phyloP scores from a whole-genome alignment of 1,284 basidiomycete species.

The Clitocybe nebularis region DNA sequence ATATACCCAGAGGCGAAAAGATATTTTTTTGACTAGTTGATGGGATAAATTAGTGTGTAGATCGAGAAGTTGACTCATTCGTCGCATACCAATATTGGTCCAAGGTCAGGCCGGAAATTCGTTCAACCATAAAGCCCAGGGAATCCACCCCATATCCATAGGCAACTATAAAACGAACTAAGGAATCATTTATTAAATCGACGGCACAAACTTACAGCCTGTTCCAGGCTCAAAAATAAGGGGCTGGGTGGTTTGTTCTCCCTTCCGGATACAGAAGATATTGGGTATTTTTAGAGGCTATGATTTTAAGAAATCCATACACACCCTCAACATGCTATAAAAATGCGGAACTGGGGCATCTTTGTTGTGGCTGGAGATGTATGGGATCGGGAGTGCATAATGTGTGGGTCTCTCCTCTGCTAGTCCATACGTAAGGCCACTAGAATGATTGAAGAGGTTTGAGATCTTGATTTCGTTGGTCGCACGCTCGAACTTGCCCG shows the following conservation, averaged over 20 bases:
- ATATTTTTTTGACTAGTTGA: constrained; percentile 20
- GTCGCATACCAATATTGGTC: constrained; percentile 12
- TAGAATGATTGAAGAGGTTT: constrained; percentile 22
- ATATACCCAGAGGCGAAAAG: constrained; percentile 29
- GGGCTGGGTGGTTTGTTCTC: constrained; percentile 4
- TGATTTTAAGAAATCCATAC: not conserved
- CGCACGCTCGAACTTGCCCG: constrained; percentile 6
- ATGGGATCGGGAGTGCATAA: constrained; percentile 5
- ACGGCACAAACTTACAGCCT: constrained; percentile 10
- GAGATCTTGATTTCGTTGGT: constrained; percentile 14
- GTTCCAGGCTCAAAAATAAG: constrained; percentile 16
- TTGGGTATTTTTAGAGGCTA: not conserved
- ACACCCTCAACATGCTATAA: constrained; percentile 19
- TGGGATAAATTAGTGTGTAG: not conserved
- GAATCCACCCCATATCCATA: constrained; percentile 12
- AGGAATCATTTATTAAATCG: too few relatives aligned
- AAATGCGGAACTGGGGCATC: constrained; percentile 18
- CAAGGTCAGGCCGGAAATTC: constrained; percentile 11
- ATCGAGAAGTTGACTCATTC: constrained; percentile 1
- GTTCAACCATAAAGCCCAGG: constrained; percentile 12
- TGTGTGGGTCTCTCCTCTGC: constrained; percentile 1
- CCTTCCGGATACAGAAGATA: not conserved
- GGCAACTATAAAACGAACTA: constrained; percentile 3
- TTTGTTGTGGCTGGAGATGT: constrained; percentile 10
- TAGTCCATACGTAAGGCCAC: constrained; percentile 17